Percentiles rank a stretch among this genome's conserved stretches.
phyloP scores from a whole-genome alignment of 1,284 basidiomycete species.

The Tylopilus microsporus region DNA sequence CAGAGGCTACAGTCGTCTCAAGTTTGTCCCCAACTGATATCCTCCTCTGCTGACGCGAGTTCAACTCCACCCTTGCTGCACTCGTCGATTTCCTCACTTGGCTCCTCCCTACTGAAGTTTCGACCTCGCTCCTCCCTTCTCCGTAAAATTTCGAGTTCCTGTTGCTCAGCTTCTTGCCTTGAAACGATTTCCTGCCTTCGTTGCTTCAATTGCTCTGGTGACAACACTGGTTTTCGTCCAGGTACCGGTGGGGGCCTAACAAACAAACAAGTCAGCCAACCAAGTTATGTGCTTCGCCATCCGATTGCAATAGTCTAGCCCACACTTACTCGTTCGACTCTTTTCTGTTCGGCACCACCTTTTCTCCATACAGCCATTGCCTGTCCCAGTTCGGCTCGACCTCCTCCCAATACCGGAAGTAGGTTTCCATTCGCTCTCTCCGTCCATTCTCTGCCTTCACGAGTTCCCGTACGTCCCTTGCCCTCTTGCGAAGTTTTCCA shows the following conservation, averaged over 20 bases:
- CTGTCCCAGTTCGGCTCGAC: conserved; percentile 22
- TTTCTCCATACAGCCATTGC: conserved; percentile 24
- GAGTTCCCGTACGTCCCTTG: conserved; percentile 22
- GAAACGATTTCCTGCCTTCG: conserved; percentile 15
- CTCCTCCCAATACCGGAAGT: conserved; percentile 29
- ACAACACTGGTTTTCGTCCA: neutral
- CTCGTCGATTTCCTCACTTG: neutral
- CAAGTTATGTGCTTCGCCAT: neutral
- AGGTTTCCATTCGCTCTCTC: conserved; percentile 28
- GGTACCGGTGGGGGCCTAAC: neutral
- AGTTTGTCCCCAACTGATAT: neutral
- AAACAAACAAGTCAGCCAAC: neutral
- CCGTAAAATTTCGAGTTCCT: conserved; percentile 9
- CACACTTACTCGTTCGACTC: conserved; percentile 6
- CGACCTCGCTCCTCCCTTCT: neutral
- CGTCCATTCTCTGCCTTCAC: conserved; percentile 22
- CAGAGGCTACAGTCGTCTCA: neutral
- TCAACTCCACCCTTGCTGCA: neutral
- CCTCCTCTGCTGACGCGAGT: neutral
- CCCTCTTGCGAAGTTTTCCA: conserved; percentile 19
- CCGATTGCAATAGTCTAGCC: neutral
- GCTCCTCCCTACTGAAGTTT: neutral
- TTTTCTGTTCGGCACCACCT: neutral
- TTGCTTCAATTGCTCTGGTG: conserved; percentile 7
- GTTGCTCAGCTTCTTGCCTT: conserved; percentile 18